Conservation (phyloP, 208 protist species). For the Herpetomonas samuelpessoai region DNA sequence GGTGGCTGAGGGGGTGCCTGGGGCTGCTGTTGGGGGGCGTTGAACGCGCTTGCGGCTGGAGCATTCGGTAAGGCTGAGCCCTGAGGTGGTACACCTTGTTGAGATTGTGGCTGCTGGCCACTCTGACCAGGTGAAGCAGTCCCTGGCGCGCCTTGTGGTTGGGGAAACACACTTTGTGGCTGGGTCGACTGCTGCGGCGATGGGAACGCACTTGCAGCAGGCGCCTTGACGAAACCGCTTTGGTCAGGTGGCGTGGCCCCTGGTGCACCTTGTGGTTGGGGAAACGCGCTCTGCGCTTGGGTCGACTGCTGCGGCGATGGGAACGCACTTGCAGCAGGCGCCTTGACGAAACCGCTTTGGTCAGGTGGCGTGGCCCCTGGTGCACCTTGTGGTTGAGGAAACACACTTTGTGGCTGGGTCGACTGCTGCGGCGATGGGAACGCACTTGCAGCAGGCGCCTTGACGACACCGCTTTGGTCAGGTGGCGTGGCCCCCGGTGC, state of each 20-base stretch:
- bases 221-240: not conserved
- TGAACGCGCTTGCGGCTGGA: too few species aligned
- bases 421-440: not conserved
- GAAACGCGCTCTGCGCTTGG: not conserved
- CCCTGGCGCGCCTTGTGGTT: not conserved
- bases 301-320: not conserved
- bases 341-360: not conserved
- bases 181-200: not conserved
- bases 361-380: not conserved
- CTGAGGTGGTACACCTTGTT: not conserved
- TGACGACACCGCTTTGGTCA: too few species aligned
- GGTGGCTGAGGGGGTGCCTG: not conserved
- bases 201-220: slow-evolving; percentile 4
- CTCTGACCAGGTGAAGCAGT: not conserved
- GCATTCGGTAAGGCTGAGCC: not conserved
- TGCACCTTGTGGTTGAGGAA: not conserved
- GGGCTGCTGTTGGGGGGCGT: not conserved
- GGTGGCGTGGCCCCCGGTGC: not conserved
- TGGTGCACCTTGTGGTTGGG: not conserved
- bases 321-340: slow-evolving; percentile 3
- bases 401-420: not conserved
- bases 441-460: too few species aligned
- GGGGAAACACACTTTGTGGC: not conserved
- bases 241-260: not conserved
- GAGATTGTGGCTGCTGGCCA: slow-evolving; percentile 7